Percentiles rank a stretch among this genome's conserved stretches.
Conservation (phyloP, 2,329 filamentous ascomycete species). For the Alternaria gansuensis region DNA sequence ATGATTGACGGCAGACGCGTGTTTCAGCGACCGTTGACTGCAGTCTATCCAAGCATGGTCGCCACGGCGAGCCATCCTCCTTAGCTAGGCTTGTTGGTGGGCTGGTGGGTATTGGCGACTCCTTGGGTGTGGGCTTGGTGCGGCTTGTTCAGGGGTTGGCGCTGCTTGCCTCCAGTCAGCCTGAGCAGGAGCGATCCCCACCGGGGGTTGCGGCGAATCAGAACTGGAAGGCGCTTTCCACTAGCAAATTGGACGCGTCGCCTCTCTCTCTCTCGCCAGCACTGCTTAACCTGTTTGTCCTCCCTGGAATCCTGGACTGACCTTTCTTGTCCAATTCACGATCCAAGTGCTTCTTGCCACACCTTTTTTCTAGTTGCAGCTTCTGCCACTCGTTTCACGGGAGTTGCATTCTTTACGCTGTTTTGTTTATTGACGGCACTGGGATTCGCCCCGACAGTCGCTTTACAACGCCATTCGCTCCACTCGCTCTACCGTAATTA, state of each 20-base stretch:
- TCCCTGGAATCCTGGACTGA: not conserved
- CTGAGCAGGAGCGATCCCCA: slow-evolving; percentile 1
- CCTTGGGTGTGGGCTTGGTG: slow-evolving; percentile 12
- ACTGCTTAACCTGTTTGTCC: slow-evolving; percentile 13
- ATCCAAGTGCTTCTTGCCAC: slow-evolving; percentile 8
- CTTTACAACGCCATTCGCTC: not conserved
- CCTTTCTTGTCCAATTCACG: slow-evolving; percentile 4
- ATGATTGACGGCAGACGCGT: slow-evolving; percentile 21
- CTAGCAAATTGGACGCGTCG: slow-evolving; percentile 20
- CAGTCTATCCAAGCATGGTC: slow-evolving; percentile 26
- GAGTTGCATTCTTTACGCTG: slow-evolving; percentile 14
- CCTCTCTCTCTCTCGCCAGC: slow-evolving; percentile 9
- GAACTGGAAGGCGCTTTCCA: not conserved
- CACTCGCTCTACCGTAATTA: slow-evolving; percentile 14
- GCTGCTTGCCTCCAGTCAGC: slow-evolving; percentile 7
- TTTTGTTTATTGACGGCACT: slow-evolving; percentile 10
- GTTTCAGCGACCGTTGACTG: slow-evolving; percentile 17
- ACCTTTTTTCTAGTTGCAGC: slow-evolving; percentile 19
- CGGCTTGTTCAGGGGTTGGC: slow-evolving; percentile 24
- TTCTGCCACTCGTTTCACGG: slow-evolving; percentile 27
- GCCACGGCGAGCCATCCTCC: slow-evolving; percentile 16
- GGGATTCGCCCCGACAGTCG: not conserved
- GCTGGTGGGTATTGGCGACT: slow-evolving; percentile 8
- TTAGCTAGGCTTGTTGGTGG: slow-evolving; percentile 12
- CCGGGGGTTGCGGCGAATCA: slow-evolving; percentile 8